Percentiles rank a stretch among this genome's conserved stretches.
Conservation (phyloP, 1,139 yeast genomes). For the Nakaseomyces sp. region DNA sequence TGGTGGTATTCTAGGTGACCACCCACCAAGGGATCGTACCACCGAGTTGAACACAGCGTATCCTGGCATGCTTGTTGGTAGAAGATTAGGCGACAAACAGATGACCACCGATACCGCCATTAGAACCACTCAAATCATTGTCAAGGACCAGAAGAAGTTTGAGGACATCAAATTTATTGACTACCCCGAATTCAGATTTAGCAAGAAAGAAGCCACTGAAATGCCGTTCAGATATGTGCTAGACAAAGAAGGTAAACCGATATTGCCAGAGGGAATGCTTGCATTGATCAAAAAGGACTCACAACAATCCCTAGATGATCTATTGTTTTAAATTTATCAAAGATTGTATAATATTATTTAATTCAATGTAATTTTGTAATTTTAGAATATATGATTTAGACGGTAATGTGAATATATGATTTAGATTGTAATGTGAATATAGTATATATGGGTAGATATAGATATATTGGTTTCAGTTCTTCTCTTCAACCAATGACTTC, state of each 20-base stretch:
- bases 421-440: not conserved
- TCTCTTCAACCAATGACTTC: slow-evolving; percentile 27
- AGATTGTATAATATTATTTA: no score
- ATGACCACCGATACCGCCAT: slow-evolving; percentile 98
- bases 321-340: slow-evolving; percentile 24
- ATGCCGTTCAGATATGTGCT: slow-evolving; percentile 94
- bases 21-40: slow-evolving; percentile 93
- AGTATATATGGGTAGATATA: not conserved
- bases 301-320: slow-evolving; percentile 58
- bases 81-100: slow-evolving; percentile 77
- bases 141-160: slow-evolving; percentile 47
- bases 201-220: slow-evolving; percentile 83
- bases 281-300: slow-evolving; percentile 78
- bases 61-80: slow-evolving; percentile 59
- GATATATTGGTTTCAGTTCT: not conserved
- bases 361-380: no score
- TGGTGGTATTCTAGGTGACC: slow-evolving; percentile 95
- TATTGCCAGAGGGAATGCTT: slow-evolving; percentile 87
- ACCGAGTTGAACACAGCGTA: slow-evolving; percentile 73
- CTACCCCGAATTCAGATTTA: slow-evolving; percentile 87
- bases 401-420: not conserved
- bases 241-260: slow-evolving; percentile 50
- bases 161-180: slow-evolving; percentile 76
- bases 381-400: no score
- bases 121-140: slow-evolving; percentile 74